These are phyloP conservation scores for Blechomonas ayalai DNA, from an alignment of 208 protist genomes.

Conservation along the genomic window DNA sequence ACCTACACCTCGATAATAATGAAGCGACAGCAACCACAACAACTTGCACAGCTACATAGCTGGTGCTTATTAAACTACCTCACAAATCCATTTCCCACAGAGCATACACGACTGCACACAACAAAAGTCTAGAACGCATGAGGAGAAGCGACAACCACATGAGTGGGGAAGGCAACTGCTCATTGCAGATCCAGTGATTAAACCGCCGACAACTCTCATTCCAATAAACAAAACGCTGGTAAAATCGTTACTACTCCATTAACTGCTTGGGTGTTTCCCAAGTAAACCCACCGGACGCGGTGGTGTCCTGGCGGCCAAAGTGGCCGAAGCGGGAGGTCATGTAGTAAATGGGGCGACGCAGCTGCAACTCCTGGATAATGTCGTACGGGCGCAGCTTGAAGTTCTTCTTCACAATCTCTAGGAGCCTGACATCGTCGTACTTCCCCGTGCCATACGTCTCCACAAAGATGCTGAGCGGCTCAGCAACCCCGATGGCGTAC, in stretches of 20 bases:
- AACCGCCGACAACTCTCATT: neutral
- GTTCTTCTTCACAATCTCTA: slow-evolving; percentile 95
- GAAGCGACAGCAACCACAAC: too few relatives aligned
- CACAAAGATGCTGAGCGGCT: slow-evolving; percentile 97
- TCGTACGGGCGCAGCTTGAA: slow-evolving; percentile 98
- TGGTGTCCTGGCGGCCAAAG: slow-evolving; percentile 95
- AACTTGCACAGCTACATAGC: too few relatives aligned
- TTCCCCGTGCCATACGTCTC: slow-evolving; percentile 98
- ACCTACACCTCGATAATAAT: too few relatives aligned
- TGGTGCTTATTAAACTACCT: too few relatives aligned
- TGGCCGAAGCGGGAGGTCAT: slow-evolving; percentile 98
- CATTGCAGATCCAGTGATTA: neutral
- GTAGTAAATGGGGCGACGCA: slow-evolving; percentile 95
- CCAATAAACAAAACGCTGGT: too few relatives aligned
- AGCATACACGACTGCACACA: slow-evolving; percentile 1
- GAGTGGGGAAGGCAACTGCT: slow-evolving; percentile 6
- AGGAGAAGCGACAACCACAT: too few relatives aligned
- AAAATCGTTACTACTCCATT: slow-evolving; percentile 46
- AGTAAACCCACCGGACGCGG: slow-evolving; percentile 89
- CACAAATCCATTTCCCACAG: too few relatives aligned
- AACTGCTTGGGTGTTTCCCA: slow-evolving; percentile 98
- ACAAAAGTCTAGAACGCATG: too few relatives aligned
- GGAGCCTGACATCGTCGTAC: slow-evolving; percentile 61
- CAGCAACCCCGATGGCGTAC: slow-evolving; percentile 98
- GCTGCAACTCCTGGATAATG: slow-evolving; percentile 96